These are phyloP conservation scores for Multifurca ochricompacta DNA, from an alignment of 768 basidiomycete species.

Conservation along the genomic window DNA sequence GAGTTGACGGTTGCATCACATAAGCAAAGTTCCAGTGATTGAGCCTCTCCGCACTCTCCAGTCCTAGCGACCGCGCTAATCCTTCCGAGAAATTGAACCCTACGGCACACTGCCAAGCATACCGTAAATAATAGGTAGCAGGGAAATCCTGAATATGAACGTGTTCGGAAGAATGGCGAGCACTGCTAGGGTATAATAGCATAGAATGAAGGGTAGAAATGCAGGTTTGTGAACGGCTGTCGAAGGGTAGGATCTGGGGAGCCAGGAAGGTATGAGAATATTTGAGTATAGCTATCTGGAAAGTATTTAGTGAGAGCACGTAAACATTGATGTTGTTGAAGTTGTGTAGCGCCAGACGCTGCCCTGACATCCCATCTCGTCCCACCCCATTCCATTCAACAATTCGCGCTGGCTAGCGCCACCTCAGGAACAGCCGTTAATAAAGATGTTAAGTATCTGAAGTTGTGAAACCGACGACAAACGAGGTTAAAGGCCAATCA, in stretches of 20 bases:
- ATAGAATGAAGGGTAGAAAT: neutral
- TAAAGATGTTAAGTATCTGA: no score
- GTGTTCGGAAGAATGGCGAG: slow-evolving; percentile 7
- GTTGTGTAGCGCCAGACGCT: no score
- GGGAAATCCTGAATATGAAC: neutral
- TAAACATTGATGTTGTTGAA: no score
- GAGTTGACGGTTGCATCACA: neutral
- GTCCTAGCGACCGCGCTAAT: neutral
- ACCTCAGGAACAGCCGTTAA: no score
- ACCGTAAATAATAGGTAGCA: neutral
- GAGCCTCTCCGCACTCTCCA: neutral
- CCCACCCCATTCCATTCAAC: no score
- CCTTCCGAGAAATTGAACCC: neutral
- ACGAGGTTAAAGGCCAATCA: no score
- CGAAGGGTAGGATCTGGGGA: slow-evolving; percentile 1
- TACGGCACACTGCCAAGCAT: neutral
- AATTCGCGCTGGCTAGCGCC: no score
- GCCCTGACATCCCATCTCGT: no score
- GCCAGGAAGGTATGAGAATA: no score
- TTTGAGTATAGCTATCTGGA: no score
- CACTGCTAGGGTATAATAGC: neutral
- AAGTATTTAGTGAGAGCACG: no score
- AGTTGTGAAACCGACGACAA: no score
- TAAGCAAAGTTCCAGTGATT: neutral
- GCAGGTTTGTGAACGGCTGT: neutral